Base-by-base conservation (phyloP, 352 stramenopile genomes). In the Thalassiosira livingstoniorum region DNA sequence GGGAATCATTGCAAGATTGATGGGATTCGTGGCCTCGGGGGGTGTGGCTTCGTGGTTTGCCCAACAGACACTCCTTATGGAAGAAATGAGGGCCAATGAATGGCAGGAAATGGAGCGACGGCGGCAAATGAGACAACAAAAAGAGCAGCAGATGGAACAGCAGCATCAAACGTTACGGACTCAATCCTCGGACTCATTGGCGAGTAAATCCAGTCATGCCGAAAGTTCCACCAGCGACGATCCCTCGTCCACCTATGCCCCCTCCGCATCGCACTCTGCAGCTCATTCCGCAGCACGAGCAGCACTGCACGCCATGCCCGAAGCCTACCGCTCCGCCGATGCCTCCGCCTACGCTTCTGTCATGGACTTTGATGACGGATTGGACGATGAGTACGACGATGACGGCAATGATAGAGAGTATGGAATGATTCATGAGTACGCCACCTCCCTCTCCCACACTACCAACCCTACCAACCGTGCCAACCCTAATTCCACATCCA, bases 41-140 rank as follows among this genome's bases (percentile, higher is more conserved):
- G 90, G 90, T 27, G 76, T 94, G n/a, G 75, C 81, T 29, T 85
- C 39, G 32, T 94, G 90, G 90, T 92, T 94, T 83, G 87, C 78
- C 0, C 69, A 89, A 51, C 87, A 94, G 68, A 80, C 76, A 45
- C n/a, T 51, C 0, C 11, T 87, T 15, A 72, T 93, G 23, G 77
- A 83, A 69, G 80, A 87, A 72, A 74, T 68, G 60, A 65, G 64
- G 21, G 43, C 65, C n/a, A 63, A 42, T 32, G 60, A 74, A 61
- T n/a, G 15, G 15, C 43, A 47, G 34, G 45, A 55, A 23, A 47
- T 34, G 32, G 71, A 61, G 60, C n/a, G n/a, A n/a, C n/a, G n/a
- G n/a, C n/a, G n/a, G n/a, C n/a, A n/a, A n/a, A n/a, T n/a, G n/a
- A n/a, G n/a, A n/a, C n/a, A n/a, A n/a, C n/a, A n/a, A n/a, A n/a